Conservation (phyloP, 495 filamentous ascomycete species). For the Bryoglossum gracile region DNA sequence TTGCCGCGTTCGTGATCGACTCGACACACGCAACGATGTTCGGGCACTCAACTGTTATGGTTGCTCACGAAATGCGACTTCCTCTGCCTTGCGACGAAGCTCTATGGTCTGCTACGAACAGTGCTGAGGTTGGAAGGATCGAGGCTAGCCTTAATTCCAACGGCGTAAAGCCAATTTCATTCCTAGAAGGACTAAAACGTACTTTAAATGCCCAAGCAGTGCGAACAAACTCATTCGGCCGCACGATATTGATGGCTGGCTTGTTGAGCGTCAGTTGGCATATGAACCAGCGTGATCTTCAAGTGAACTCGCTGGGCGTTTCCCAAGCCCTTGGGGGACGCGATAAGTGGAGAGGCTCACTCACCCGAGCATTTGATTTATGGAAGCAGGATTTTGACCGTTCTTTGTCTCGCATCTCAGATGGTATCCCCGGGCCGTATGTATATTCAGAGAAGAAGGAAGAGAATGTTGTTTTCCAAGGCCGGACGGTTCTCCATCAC, state of each 20-base stretch:
- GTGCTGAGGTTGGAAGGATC: conserved; percentile 78
- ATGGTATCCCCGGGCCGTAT: conserved; percentile 33
- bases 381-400: conserved; percentile 94
- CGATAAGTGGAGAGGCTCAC: conserved; percentile 84
- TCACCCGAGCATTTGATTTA: conserved; percentile 86
- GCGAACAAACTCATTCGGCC: conserved; percentile 87
- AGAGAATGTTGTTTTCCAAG: conserved; percentile 77
- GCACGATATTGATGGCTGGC: conserved; percentile 93
- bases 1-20: conserved; percentile 92
- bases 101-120: conserved; percentile 87
- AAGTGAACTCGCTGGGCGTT: conserved; percentile 78
- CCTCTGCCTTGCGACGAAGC: conserved; percentile 91
- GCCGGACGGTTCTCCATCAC: conserved; percentile 81
- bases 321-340: conserved; percentile 75
- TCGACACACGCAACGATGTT: conserved; percentile 98
- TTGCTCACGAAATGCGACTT: conserved; percentile 89
- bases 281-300: conserved; percentile 93
- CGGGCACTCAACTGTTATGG: conserved; percentile 94
- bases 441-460: conserved; percentile 43
- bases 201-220: conserved; percentile 84
- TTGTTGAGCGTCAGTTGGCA: conserved; percentile 93
- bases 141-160: conserved; percentile 76
- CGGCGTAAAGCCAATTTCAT: conserved; percentile 79
- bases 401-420: conserved; percentile 46
- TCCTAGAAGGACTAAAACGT: conserved; percentile 84